A percentile compares a stretch with the other conserved stretches of the same genome.
Conservation (phyloP, 169 alveolate genomes). For the Cryptosporidium viatorum region DNA sequence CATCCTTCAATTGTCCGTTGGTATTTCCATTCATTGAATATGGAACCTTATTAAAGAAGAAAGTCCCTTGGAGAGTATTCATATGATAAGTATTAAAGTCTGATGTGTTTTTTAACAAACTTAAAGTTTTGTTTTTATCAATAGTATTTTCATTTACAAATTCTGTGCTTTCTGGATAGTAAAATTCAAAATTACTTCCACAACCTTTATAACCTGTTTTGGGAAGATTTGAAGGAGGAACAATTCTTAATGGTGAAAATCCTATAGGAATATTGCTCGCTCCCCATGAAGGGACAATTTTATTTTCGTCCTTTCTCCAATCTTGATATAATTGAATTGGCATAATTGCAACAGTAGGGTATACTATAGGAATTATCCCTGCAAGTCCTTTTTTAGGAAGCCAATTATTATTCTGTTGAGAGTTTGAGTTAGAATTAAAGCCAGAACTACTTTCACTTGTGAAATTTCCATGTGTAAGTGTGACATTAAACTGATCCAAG, state of each 20-base stretch:
- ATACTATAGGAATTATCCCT: constrained; percentile 45
- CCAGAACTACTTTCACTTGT: background rate
- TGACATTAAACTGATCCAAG: constrained; percentile 43
- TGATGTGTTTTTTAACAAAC: constrained; percentile 21
- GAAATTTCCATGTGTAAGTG: constrained; percentile 59
- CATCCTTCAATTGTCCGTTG: constrained; percentile 4
- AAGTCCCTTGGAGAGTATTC: constrained; percentile 63
- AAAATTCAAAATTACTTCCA: constrained; percentile 43
- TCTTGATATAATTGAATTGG: constrained; percentile 47
- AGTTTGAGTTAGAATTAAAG: background rate
- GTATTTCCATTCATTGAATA: constrained; percentile 37
- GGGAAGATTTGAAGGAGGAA: constrained; percentile 72
- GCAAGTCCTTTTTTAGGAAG: constrained; percentile 22
- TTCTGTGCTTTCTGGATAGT: constrained; percentile 17
- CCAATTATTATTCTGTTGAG: background rate
- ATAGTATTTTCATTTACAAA: background rate
- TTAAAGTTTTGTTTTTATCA: constrained; percentile 8
- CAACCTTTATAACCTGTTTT: constrained; percentile 35
- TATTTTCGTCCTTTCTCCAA: constrained; percentile 65
- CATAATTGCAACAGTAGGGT: constrained; percentile 36
- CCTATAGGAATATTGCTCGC: constrained; percentile 63
- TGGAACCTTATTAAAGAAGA: constrained; percentile 62
- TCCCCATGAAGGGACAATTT: constrained; percentile 70
- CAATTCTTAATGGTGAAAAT: constrained; percentile 36
- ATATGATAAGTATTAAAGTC: background rate